Percentiles rank a stretch among this genome's conserved stretches.
phyloP scores from a whole-genome alignment of 202 grass and related monocot genomes.

The Schoenoplectus tabernaemontani region DNA sequence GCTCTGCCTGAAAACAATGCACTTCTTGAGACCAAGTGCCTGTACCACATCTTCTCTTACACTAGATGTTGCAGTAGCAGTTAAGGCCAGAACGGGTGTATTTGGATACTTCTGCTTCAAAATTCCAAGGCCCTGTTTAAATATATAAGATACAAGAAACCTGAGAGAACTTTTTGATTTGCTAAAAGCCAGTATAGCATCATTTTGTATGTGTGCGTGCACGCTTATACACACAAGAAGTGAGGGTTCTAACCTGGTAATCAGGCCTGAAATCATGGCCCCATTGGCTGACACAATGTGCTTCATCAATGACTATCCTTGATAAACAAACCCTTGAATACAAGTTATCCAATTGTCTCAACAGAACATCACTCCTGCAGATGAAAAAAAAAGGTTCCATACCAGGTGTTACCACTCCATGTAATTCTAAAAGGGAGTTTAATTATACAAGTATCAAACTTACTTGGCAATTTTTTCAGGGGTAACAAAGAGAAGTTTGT shows the following conservation, averaged over 20 bases:
- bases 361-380: constrained; percentile 66
- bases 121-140: constrained; percentile 65
- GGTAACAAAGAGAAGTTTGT: constrained; percentile 88
- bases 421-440: neutral
- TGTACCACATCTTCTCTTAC: constrained; percentile 98
- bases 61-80: constrained; percentile 86
- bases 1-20: constrained; percentile 88
- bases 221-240: neutral
- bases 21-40: constrained; percentile 78
- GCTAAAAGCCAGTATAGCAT: neutral
- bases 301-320: constrained; percentile 99
- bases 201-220: neutral
- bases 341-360: constrained; percentile 47
- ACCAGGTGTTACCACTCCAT: constrained; percentile 13
- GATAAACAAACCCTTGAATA: constrained; percentile 52
- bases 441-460: constrained; percentile 23
- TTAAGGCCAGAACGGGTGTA: constrained; percentile 77
- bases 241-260: constrained; percentile 55
- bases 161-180: constrained; percentile 1
- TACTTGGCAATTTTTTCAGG: constrained; percentile 99
- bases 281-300: constrained; percentile 98
- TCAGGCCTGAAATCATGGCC: constrained; percentile 97
- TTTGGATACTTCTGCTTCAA: constrained; percentile 70
- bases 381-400: constrained; percentile 13
- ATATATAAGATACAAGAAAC: constrained; percentile 23